Evolutionary conservation across 371 early-diverging fungal species (phyloP).

Genomic region (Mortierella sp.): DNA sequence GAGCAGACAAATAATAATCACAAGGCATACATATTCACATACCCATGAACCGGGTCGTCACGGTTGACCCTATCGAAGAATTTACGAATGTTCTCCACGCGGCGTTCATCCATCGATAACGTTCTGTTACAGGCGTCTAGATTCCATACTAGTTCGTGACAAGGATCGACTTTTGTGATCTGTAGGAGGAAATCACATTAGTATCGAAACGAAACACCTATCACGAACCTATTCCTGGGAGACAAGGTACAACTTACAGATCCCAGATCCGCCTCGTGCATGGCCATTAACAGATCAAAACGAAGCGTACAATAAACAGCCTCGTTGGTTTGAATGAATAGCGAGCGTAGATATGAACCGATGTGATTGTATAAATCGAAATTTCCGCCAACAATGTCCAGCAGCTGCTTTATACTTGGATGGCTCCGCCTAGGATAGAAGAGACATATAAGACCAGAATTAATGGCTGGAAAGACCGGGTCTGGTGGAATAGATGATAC

Average conservation of each 20-base stretch:
- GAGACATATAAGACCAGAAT: no score
- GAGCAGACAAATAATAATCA: background rate
- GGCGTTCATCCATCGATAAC: conserved; percentile 73
- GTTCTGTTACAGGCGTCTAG: conserved; percentile 75
- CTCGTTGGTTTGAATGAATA: conserved; percentile 68
- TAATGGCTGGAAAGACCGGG: no score
- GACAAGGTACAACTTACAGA: no score
- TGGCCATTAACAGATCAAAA: conserved; percentile 75
- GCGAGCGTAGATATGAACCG: conserved; percentile 65
- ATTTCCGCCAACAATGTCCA: conserved; percentile 66
- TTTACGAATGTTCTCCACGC: conserved; percentile 70
- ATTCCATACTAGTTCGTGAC: conserved; percentile 73
- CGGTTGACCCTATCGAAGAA: conserved; percentile 72
- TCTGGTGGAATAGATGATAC: background rate
- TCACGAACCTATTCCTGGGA: no score
- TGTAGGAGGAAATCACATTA: conserved; percentile 12
- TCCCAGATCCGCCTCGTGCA: conserved; percentile 69
- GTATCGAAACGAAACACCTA: no score
- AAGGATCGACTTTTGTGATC: conserved; percentile 64
- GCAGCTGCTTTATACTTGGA: conserved; percentile 61
- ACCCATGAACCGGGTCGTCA: conserved; percentile 71
- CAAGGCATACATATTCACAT: conserved; percentile 13
- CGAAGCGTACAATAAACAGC: conserved; percentile 72
- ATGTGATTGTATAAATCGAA: conserved; percentile 69
- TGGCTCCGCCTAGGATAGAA: conserved; percentile 68